These are phyloP conservation scores for Paratinospora sagittata DNA, from an alignment of 164 flowering plant species.

Conservation along the genomic window DNA sequence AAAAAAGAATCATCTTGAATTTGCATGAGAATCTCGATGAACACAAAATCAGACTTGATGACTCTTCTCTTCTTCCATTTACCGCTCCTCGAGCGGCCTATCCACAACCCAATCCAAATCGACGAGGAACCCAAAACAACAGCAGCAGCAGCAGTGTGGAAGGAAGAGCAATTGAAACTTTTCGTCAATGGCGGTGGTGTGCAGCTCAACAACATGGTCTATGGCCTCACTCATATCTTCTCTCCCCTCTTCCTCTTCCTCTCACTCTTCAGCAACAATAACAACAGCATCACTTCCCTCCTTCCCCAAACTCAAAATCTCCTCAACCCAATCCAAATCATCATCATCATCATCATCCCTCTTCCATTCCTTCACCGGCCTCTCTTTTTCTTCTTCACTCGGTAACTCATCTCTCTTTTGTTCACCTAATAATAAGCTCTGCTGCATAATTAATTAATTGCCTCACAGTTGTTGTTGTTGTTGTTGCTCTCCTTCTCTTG, in stretches of 20 bases:
- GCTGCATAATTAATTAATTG: neutral
- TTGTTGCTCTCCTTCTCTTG: conserved; percentile 4
- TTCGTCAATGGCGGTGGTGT: conserved; percentile 19
- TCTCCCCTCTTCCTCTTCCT: conserved; percentile 33
- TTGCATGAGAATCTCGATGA: no score
- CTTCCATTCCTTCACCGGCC: conserved; percentile 41
- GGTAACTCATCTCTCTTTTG: conserved; percentile 13
- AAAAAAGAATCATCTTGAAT: no score
- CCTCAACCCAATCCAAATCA: neutral
- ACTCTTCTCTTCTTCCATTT: no score
- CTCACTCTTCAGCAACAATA: conserved; percentile 24
- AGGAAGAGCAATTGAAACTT: no score
- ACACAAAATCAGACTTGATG: no score
- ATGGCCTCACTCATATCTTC: conserved; percentile 60
- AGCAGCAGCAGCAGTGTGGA: no score
- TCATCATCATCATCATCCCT: neutral
- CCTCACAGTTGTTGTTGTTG: neutral
- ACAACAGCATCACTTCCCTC: conserved; percentile 7
- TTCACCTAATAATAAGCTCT: neutral
- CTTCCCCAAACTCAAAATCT: neutral
- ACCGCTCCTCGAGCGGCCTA: no score
- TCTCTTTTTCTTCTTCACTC: conserved; percentile 33
- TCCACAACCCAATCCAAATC: no score
- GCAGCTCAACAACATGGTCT: conserved; percentile 37
- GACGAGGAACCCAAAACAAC: no score